Evolutionary conservation across 2,329 filamentous ascomycete species (phyloP).

Genomic region (Lachnellula arida): DNA sequence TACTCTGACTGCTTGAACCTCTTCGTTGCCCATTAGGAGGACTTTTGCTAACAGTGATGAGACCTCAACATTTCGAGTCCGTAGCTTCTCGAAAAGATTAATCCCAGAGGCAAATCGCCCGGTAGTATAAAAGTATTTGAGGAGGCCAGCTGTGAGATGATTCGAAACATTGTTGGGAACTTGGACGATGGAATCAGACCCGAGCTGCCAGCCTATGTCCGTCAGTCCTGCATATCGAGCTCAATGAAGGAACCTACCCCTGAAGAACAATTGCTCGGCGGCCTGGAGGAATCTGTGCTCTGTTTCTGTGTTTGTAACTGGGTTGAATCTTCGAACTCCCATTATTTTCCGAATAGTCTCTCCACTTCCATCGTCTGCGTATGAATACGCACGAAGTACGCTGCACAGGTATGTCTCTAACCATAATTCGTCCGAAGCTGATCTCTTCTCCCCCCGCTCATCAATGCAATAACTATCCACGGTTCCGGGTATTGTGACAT

Average conservation of each 20-base stretch:
- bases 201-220: conserved; percentile 77
- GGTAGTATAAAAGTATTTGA: conserved; percentile 93
- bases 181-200: conserved; percentile 94
- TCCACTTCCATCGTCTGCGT: conserved; percentile 91
- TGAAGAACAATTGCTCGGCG: conserved; percentile 91
- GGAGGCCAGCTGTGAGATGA: conserved; percentile 85
- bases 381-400: conserved; percentile 89
- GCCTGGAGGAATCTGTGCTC: conserved; percentile 95
- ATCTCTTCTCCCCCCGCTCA: conserved; percentile 90
- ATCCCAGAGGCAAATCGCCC: conserved; percentile 93
- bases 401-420: conserved; percentile 96
- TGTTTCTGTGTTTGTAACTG: conserved; percentile 95
- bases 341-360: conserved; percentile 96
- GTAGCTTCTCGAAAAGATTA: conserved; percentile 95
- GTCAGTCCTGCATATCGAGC: conserved; percentile 13
- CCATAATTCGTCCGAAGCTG: conserved; percentile 92
- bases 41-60: conserved; percentile 89
- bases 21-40: conserved; percentile 90
- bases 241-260: conserved; percentile 49
- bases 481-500: conserved; percentile 93
- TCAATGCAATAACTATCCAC: conserved; percentile 98
- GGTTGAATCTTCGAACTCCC: conserved; percentile 95
- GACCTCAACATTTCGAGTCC: conserved; percentile 85
- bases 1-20: conserved; percentile 88
- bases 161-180: conserved; percentile 97